Base-by-base conservation (phyloP, 2,329 filamentous ascomycete genomes). In the Colletotrichum somersetense region DNA sequence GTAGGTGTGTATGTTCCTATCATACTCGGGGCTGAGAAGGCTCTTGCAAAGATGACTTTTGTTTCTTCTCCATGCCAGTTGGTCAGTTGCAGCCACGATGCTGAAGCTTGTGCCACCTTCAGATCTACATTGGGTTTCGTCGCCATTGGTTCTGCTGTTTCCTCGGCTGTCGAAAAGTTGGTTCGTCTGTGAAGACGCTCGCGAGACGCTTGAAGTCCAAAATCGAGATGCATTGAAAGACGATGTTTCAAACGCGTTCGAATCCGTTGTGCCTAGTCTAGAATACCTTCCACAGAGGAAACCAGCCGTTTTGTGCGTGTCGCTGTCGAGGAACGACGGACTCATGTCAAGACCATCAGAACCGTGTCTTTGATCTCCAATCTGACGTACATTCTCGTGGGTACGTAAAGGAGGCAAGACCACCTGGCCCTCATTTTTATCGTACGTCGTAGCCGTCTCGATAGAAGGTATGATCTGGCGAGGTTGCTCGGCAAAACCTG, bases 321-420 rank as follows among this genome's bases (percentile, higher is more conserved):
- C 33, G 38, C 30, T 35, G 12, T 2, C 46, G 16, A n/a, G 46
- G 5, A 40, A 26, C 18, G 23, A 63, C 3, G 16, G 18, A 40
- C 14, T 18, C 7, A 33, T 40, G 61, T 30, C 16, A 16, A 20
- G 20, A 5, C 6, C 42, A 42, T 11, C n/a, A 6, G 20, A 52
- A 63, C 23, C n/a, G 14, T 63, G 23, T n/a, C 16, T 53, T 3
- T 23, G n/a, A 20, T 4, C 18, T 40, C 46, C 35, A n/a, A 11
- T 10, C 10, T 11, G n/a, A 12, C 23, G 61, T 16, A 52, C 8
- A 11, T 23, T 53, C 7, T 42, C n/a, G 10, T 52, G 35, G 20
- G 46, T 53, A 5, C 61, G 46, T 5, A 63, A 20, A 38, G 61
- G 40, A 8, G 61, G 61, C 14, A 63, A 52, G 23, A 53, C 23